Percentiles rank a stretch among this genome's conserved stretches.
phyloP scores from a whole-genome alignment of 1,284 basidiomycete genomes.

The Moesziomyces globuligerus region DNA sequence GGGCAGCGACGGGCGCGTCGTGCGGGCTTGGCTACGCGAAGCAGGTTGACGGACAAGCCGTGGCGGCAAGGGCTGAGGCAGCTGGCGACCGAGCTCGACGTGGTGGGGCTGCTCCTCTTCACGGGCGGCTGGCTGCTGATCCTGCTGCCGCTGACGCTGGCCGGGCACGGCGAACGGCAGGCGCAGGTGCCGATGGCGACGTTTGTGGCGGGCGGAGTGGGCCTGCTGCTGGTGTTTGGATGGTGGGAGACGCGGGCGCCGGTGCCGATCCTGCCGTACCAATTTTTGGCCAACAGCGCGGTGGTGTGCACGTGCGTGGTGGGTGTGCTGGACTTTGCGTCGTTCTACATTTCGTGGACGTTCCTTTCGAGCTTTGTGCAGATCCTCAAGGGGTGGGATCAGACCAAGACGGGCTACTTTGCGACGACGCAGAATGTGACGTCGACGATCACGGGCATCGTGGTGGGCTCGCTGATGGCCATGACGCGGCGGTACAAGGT shows the following conservation, averaged over 20 bases:
- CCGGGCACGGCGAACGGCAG: constrained; percentile 53
- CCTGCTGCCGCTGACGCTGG: constrained; percentile 76
- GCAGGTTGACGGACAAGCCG: constrained; percentile 30
- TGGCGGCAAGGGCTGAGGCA: constrained; percentile 37
- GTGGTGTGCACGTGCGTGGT: constrained; percentile 66
- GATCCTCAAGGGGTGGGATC: constrained; percentile 64
- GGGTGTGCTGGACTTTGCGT: constrained; percentile 67
- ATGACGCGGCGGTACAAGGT: constrained; percentile 74
- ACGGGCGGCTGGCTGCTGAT: constrained; percentile 73
- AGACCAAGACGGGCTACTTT: constrained; percentile 63
- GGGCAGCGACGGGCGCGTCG: constrained; percentile 57
- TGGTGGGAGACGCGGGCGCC: constrained; percentile 69
- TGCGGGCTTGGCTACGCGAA: constrained; percentile 40
- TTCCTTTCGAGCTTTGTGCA: constrained; percentile 65
- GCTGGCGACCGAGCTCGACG: constrained; percentile 72
- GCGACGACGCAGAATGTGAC: constrained; percentile 71
- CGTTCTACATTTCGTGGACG: constrained; percentile 68
- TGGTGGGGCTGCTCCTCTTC: constrained; percentile 77
- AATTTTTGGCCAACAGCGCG: constrained; percentile 64
- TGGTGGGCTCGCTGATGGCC: constrained; percentile 73
- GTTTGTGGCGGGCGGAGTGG: constrained; percentile 66
- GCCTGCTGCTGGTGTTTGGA: constrained; percentile 68
- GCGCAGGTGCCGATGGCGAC: constrained; percentile 22
- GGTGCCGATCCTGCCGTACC: constrained; percentile 70
- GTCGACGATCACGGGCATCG: constrained; percentile 76